Percentiles rank a stretch among this genome's conserved stretches.
These are phyloP conservation scores for Mycena galopus DNA, from an alignment of 768 basidiomycete genomes.

Conservation along the genomic window DNA sequence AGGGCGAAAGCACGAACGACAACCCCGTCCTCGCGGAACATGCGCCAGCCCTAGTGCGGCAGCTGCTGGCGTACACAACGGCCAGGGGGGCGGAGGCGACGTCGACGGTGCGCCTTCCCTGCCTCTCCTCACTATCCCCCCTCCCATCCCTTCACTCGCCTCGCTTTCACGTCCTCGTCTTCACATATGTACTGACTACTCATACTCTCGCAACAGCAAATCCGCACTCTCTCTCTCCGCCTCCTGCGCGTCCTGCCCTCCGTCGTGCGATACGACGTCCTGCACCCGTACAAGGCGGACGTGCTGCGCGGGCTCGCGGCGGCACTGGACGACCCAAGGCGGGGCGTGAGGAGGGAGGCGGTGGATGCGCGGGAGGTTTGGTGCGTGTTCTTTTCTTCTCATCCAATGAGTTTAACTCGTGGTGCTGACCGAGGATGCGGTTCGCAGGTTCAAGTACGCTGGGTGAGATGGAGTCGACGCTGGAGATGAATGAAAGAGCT, in stretches of 20 bases:
- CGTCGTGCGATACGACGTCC: constrained; percentile 82
- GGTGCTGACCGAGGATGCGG: too few relatives aligned
- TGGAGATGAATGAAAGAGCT: too few relatives aligned
- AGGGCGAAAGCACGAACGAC: constrained; percentile 43
- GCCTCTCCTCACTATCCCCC: not conserved
- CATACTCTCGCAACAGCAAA: constrained; percentile 62
- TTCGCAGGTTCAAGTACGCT: too few relatives aligned
- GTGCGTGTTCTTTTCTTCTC: not conserved
- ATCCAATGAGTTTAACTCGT: too few relatives aligned
- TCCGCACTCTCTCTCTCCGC: constrained; percentile 80
- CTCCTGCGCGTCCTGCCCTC: constrained; percentile 82
- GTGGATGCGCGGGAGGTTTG: constrained; percentile 76
- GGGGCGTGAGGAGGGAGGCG: constrained; percentile 86
- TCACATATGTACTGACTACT: not conserved
- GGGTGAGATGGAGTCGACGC: too few relatives aligned
- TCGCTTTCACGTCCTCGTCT: not conserved
- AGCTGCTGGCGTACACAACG: constrained; percentile 74
- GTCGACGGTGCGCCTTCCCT: constrained; percentile 53
- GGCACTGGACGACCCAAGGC: constrained; percentile 90
- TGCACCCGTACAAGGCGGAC: constrained; percentile 82
- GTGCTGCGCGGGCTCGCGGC: constrained; percentile 83
- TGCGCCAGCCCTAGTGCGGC: constrained; percentile 75
- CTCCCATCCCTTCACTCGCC: not conserved
- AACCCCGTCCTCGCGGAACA: constrained; percentile 74
- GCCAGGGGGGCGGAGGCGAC: not conserved